A percentile compares a stretch with the other conserved stretches of the same genome.
phyloP scores from a whole-genome alignment of 2,329 filamentous ascomycete genomes.

The Periconia sp. region DNA sequence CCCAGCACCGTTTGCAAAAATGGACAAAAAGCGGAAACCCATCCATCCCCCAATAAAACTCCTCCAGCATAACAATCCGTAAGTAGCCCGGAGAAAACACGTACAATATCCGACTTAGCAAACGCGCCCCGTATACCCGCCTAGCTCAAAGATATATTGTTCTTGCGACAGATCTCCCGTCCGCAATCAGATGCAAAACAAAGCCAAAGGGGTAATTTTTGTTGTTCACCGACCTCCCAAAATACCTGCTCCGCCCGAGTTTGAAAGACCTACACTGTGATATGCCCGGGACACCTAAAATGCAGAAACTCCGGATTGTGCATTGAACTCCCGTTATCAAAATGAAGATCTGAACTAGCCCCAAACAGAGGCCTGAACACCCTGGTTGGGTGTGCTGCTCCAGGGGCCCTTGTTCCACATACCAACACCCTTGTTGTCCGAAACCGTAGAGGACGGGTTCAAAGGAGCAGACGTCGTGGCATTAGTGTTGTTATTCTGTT shows the following conservation, averaged over 20 bases:
- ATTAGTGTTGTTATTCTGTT: constrained; percentile 49
- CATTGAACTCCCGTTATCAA: constrained; percentile 38
- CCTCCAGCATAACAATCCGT: constrained; percentile 23
- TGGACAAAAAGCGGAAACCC: constrained; percentile 4
- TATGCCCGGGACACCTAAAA: constrained; percentile 46
- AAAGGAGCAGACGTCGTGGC: constrained; percentile 58
- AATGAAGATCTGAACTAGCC: constrained; percentile 59
- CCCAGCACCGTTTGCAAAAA: constrained; percentile 17
- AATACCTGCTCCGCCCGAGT: constrained; percentile 36
- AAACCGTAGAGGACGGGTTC: constrained; percentile 55
- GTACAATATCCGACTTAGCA: constrained; percentile 16
- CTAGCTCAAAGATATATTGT: constrained; percentile 32
- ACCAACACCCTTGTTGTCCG: constrained; percentile 48
- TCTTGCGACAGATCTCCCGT: constrained; percentile 9
- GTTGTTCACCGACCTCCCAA: constrained; percentile 33
- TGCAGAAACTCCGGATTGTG: constrained; percentile 47
- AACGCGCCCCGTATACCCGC: constrained; percentile 32
- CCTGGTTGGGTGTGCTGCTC: constrained; percentile 70
- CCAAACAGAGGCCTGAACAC: constrained; percentile 92
- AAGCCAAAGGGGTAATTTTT: constrained; percentile 32
- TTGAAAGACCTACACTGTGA: constrained; percentile 38
- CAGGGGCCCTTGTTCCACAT: constrained; percentile 83
- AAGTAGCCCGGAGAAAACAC: constrained; percentile 3
- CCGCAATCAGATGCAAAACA: constrained; percentile 30
- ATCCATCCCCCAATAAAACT: constrained; percentile 15